A percentile compares a stretch with the other conserved stretches of the same genome.
Conservation (phyloP, 495 filamentous ascomycete species). For the Aspergillus conjunctus region DNA sequence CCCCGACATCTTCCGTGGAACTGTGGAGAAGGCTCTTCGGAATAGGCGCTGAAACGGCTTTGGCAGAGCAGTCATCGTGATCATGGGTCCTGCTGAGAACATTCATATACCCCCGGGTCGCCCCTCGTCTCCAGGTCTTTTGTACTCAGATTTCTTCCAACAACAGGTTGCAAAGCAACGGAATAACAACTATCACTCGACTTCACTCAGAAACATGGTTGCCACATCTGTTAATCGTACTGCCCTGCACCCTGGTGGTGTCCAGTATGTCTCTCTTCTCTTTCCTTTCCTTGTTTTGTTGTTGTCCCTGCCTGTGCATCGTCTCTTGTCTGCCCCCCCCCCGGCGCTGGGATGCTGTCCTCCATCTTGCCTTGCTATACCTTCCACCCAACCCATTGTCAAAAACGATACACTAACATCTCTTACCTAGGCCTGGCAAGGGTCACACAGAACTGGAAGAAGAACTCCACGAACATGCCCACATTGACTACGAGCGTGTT, state of each 20-base stretch:
- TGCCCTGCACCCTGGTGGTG: slow-evolving; percentile 85
- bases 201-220: slow-evolving; percentile 65
- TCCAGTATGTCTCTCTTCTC: slow-evolving; percentile 65
- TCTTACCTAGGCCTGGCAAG: slow-evolving; percentile 63
- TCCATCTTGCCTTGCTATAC: not conserved
- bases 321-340: slow-evolving; percentile 6
- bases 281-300: slow-evolving; percentile 18
- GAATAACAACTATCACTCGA: slow-evolving; percentile 65
- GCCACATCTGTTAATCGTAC: slow-evolving; percentile 84
- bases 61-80: slow-evolving; percentile 29
- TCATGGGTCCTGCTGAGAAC: slow-evolving; percentile 45
- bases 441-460: slow-evolving; percentile 97
- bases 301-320: slow-evolving; percentile 3
- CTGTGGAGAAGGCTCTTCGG: slow-evolving; percentile 45
- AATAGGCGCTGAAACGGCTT: slow-evolving; percentile 32
- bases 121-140: slow-evolving; percentile 52
- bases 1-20: slow-evolving; percentile 51
- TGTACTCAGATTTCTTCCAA: slow-evolving; percentile 59
- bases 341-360: not conserved
- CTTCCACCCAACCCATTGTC: not conserved
- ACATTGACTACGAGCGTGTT: slow-evolving; percentile 99
- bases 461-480: slow-evolving; percentile 95
- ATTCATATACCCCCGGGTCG: slow-evolving; percentile 50
- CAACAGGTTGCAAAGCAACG: slow-evolving; percentile 63
- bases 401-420: slow-evolving; percentile 31